Evolutionary conservation across 371 early-diverging fungal genomes (phyloP).

Genomic region (Smittium culicis): DNA sequence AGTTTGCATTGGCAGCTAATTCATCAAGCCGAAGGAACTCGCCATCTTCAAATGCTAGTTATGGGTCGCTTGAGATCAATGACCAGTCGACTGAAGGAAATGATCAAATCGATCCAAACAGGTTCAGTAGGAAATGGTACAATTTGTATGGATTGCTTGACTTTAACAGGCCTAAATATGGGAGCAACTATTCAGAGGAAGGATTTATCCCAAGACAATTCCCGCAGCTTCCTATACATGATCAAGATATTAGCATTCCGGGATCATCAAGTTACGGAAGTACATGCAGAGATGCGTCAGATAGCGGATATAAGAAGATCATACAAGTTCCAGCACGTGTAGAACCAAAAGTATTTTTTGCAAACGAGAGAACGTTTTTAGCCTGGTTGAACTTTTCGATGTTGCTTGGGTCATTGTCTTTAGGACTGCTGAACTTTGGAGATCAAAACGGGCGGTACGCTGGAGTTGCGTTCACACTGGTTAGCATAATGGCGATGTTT

Average conservation of each 20-base stretch:
- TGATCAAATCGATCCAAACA: neutral
- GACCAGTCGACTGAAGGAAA: neutral
- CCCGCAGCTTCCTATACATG: constrained; percentile 14
- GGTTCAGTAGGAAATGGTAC: constrained; percentile 10
- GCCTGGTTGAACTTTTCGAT: constrained; percentile 73
- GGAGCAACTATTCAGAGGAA: constrained; percentile 23
- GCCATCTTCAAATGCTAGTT: neutral
- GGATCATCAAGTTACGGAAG: neutral
- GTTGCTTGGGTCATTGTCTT: constrained; percentile 55
- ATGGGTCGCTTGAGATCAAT: neutral
- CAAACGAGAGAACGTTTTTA: constrained; percentile 98
- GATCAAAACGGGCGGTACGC: constrained; percentile 58
- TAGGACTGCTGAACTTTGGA: constrained; percentile 75
- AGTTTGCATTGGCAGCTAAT: neutral
- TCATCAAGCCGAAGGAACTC: neutral
- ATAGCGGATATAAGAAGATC: constrained; percentile 35
- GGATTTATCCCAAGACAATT: constrained; percentile 19
- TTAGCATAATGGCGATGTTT: constrained; percentile 67
- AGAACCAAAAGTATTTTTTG: constrained; percentile 99
- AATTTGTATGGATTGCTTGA: constrained; percentile 7
- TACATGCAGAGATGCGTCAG: neutral
- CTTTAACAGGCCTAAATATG: neutral
- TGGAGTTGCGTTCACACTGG: constrained; percentile 64
- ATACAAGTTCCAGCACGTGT: constrained; percentile 76
- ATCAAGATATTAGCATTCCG: constrained; percentile 9